Evolutionary conservation across 2,329 filamentous ascomycete genomes (phyloP), one percentile per base, ranked within the genome.

Genomic region (Venturiaceae sp.): DNA sequence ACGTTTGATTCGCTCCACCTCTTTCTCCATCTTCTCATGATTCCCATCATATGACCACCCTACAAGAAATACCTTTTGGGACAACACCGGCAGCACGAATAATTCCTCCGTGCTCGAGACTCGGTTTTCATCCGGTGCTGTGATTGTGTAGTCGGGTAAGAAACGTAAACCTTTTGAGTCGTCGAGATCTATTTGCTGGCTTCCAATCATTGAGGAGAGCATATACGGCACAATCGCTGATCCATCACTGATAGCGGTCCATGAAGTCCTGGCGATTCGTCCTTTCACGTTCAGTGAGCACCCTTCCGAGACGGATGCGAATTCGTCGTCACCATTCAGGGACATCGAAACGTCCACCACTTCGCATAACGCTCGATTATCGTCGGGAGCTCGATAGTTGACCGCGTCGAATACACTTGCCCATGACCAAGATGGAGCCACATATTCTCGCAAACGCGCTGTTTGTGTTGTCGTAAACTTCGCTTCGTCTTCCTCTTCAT

Each of bases 341-440:
- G 23, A 16, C 3, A 50, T n/a, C 3, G 26, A 30, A 8, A 13
- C 26, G 3, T 50, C 23, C 4, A 50, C 1, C 23, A 50, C 26
- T 16, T 50, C 13, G 8, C 44, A 50, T 14, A 50, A 11, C 9
- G 44, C 23, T 11, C 44, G 44, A 23, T 50, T 30, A 16, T 50
- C 26, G 5, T 30, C 44, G 26, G 44, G 44, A 5, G 44, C 26
- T 50, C 44, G 44, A 21, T 53, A 56, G 26, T 13, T 56, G 33
- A 56, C 23, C 21, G 54, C 16, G 13, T 44, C 55, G 14, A 34
- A 41, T 7, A 58, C 39, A 28, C 57, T 60, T 19, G 36, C 53
- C 58, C 58, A 59, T 4, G 58, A 59, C 58, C 58, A 59, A 26
- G 53, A 58, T 4, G 58, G 58, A 3, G 58, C 58, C 7, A 58